Base-by-base conservation (phyloP, 805 yeast genomes). In the Yamadazyma takamatsuzukensis region DNA sequence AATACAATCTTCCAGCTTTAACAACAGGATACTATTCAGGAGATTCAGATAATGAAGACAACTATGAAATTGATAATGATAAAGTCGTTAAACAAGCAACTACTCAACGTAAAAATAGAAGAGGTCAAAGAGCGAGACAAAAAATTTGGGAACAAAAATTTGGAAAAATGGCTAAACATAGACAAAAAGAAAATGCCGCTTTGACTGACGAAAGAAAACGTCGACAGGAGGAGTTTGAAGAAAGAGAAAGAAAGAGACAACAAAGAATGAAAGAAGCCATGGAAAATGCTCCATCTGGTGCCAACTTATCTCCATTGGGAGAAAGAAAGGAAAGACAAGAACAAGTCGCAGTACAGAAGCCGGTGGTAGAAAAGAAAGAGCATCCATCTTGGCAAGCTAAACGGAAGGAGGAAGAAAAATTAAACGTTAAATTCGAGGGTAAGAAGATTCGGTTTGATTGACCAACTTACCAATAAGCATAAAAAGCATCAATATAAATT, bases 331-430 rank as follows among this genome's bases (percentile, higher is more conserved):
- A 34, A 22, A 33, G 29, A 19, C 31, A 32, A 10, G 21, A 8
- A 18, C 28, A 19, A 10, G 10, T 11, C 21, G 10, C 7, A 10
- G 25, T 10, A 27, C 30, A 27, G 18, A 25, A 15, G 23, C 25
- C 10, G 23, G 31, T 32, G 21, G 21, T 40, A 10, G 29, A 52
- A 41, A 13, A 46, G 19, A 37, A 30, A n/a, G 34, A 83, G 43
- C 99, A 93, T 74, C 99, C 99, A n/a, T 93, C 98, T 2, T 93
- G 99, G 99, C 80, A 76, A 47, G 98, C 98, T 15, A 85, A 84
- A 64, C 78, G 74, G 63, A 60, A 73, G 42, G 84, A 79, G 17
- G 83, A 84, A 50, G 83, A 82, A 45, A 74, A 76, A 32, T 54
- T 67, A 43, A 74, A 76, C 36, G 79, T 71, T 30, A 77, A 80